Percentiles rank a stretch among this genome's conserved stretches.
Evolutionary conservation across 805 yeast genomes (phyloP).

Genomic region (Clavispora vitiphila): DNA sequence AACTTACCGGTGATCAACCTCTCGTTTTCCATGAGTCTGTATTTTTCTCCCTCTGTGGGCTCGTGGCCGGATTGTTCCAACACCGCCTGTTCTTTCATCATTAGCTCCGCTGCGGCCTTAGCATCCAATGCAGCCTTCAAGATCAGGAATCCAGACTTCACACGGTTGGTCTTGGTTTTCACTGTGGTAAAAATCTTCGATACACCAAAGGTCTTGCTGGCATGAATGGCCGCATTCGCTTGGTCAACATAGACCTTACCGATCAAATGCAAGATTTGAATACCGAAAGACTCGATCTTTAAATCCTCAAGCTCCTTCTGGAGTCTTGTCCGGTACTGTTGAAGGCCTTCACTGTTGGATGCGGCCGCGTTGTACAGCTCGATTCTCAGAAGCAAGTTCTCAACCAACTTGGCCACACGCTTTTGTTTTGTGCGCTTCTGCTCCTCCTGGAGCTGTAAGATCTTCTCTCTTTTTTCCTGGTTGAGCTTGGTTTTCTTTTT

Average conservation of each 20-base stretch:
- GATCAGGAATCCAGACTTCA: constrained; percentile 79
- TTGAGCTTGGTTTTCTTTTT: constrained; percentile 28
- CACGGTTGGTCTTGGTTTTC: constrained; percentile 77
- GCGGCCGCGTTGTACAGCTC: constrained; percentile 52
- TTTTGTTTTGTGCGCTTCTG: constrained; percentile 45
- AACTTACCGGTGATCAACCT: constrained; percentile 81
- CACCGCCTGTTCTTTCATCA: constrained; percentile 64
- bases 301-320: constrained; percentile 67
- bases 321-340: constrained; percentile 49
- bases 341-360: constrained; percentile 55
- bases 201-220: constrained; percentile 80
- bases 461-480: constrained; percentile 43
- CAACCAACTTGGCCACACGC: constrained; percentile 47
- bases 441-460: constrained; percentile 48
- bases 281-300: constrained; percentile 93
- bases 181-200: constrained; percentile 77
- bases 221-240: constrained; percentile 66
- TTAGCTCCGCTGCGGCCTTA: constrained; percentile 62
- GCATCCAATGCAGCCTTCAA: constrained; percentile 85
- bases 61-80: constrained; percentile 28
- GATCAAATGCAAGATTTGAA: constrained; percentile 77
- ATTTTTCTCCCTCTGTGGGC: constrained; percentile 28
- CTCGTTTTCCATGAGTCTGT: constrained; percentile 63
- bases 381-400: constrained; percentile 46
- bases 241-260: constrained; percentile 75